These are phyloP conservation scores for Chaetomium olivaceum DNA, from an alignment of 2,329 filamentous ascomycete species.

Conservation along the genomic window DNA sequence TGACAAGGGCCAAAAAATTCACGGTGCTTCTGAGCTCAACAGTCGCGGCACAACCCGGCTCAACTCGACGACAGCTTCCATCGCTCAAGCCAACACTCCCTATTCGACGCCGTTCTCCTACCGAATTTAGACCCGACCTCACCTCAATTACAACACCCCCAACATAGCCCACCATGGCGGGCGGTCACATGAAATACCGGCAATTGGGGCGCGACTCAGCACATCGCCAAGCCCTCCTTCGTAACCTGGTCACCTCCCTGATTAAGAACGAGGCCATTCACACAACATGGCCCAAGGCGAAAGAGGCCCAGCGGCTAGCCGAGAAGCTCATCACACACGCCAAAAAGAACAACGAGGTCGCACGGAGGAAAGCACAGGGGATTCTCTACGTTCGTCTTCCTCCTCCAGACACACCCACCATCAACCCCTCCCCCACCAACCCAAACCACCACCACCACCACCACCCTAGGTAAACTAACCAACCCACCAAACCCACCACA, in stretches of 20 bases:
- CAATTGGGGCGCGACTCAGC: conserved; percentile 83
- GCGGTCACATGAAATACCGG: conserved; percentile 82
- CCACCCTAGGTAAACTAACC: no score
- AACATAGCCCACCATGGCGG: conserved; percentile 70
- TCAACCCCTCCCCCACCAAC: neutral
- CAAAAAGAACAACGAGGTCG: conserved; percentile 88
- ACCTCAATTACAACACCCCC: neutral
- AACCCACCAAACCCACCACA: neutral
- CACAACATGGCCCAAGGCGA: conserved; percentile 95
- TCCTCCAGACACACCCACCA: neutral
- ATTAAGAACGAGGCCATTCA: conserved; percentile 91
- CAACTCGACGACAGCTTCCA: conserved; percentile 3
- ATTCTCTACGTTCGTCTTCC: conserved; percentile 77
- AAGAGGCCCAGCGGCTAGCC: conserved; percentile 89
- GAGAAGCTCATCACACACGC: conserved; percentile 93
- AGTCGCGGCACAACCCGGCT: conserved; percentile 1
- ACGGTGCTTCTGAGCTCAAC: neutral
- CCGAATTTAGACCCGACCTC: neutral
- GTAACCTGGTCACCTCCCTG: conserved; percentile 93
- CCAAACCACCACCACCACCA: neutral
- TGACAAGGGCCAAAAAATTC: conserved; percentile 23
- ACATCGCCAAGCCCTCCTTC: conserved; percentile 87
- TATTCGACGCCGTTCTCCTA: neutral
- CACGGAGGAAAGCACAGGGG: conserved; percentile 69
- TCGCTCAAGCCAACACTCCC: neutral